Percentiles rank a stretch among this genome's conserved stretches.
phyloP scores from a whole-genome alignment of 805 yeast species.

The Kazachstania kunashirensis region DNA sequence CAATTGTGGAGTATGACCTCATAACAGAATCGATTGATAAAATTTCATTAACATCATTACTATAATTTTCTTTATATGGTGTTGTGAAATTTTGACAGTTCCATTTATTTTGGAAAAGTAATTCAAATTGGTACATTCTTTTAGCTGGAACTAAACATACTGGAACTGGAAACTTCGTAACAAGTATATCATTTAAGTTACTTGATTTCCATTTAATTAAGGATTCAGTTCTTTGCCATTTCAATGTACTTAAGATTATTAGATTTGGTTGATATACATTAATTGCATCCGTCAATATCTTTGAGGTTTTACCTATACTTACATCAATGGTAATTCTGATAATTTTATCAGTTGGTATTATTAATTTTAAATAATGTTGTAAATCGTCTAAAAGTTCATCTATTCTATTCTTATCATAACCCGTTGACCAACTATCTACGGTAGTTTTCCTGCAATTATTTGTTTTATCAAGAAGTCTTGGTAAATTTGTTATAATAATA shows the following conservation, averaged over 20 bases:
- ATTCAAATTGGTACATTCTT: conserved; percentile 20
- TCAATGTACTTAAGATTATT: conserved; percentile 17
- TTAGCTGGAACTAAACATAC: conserved; percentile 22
- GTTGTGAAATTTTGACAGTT: too few relatives aligned
- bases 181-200: conserved; percentile 15
- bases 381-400: conserved; percentile 14
- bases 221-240: conserved; percentile 20
- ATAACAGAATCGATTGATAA: conserved; percentile 4
- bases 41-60: background rate
- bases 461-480: conserved; percentile 9
- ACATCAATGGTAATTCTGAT: conserved; percentile 24
- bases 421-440: conserved; percentile 18
- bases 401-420: conserved; percentile 16
- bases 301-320: conserved; percentile 19
- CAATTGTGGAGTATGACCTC: background rate
- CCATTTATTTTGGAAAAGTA: conserved; percentile 10
- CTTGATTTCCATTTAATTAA: conserved; percentile 16
- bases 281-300: conserved; percentile 20
- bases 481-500: conserved; percentile 42
- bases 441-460: too few relatives aligned
- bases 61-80: too few relatives aligned
- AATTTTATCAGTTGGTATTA: conserved; percentile 15
- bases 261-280: conserved; percentile 27
- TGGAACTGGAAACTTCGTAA: conserved; percentile 20
- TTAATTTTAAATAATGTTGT: conserved; percentile 16